phyloP scores from a whole-genome alignment of 169 alveolate species.

The Plasmodium fragile region DNA sequence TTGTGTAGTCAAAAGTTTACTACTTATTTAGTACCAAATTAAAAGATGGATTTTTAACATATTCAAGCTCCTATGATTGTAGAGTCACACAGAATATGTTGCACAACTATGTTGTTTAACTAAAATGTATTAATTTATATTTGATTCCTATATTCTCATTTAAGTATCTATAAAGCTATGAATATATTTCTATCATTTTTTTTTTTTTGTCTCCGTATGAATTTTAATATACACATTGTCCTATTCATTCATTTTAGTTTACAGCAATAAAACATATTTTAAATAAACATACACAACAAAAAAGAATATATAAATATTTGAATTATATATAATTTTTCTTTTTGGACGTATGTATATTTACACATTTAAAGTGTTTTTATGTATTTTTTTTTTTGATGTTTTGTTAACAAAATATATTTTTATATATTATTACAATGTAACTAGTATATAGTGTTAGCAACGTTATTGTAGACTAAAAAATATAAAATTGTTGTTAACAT shows the following conservation, averaged over 20 bases:
- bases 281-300: slow-evolving; percentile 15
- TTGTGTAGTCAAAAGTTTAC: neutral
- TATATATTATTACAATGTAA: neutral
- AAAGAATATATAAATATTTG: slow-evolving; percentile 4
- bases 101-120: neutral
- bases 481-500: neutral
- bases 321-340: slow-evolving; percentile 18
- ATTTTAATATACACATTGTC: neutral
- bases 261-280: slow-evolving; percentile 17
- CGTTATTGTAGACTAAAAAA: neutral
- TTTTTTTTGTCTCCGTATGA: slow-evolving; percentile 51
- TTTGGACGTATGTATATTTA: neutral
- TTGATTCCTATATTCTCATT: slow-evolving; percentile 18
- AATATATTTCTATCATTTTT: neutral
- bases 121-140: slow-evolving; percentile 17
- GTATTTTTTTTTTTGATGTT: slow-evolving; percentile 4
- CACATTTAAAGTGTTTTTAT: neutral
- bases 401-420: neutral
- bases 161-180: neutral
- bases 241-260: slow-evolving; percentile 10
- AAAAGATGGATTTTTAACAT: neutral
- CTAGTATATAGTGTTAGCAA: neutral
- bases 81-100: neutral
- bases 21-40: neutral
- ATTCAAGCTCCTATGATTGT: neutral